Conservation (phyloP, 306 rosid genomes). For the Acacia confusa region DNA sequence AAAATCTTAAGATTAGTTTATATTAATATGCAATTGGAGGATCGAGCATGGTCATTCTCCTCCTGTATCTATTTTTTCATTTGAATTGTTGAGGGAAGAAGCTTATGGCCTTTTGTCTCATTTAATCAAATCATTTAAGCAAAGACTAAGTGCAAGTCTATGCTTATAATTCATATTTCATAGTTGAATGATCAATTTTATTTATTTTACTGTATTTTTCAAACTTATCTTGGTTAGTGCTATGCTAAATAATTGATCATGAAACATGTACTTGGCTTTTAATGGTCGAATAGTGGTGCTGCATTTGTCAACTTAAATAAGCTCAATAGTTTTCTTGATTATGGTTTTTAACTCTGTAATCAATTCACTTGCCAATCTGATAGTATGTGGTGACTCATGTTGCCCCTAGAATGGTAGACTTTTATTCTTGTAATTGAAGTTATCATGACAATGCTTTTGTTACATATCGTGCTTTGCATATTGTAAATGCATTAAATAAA, state of each 20-base stretch:
- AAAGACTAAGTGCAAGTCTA: background rate
- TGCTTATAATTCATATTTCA: background rate
- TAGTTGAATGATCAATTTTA: background rate
- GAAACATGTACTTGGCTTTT: background rate
- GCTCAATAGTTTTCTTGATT: background rate
- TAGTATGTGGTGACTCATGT: background rate
- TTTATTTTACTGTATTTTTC: background rate
- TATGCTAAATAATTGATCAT: background rate
- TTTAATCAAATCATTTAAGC: no score
- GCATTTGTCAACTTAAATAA: background rate
- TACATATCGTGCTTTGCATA: no score
- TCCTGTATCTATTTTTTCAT: no score
- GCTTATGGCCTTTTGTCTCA: no score
- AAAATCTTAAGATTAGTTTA: no score
- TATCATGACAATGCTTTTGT: constrained; percentile 92
- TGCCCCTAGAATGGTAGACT: constrained; percentile 3
- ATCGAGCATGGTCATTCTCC: no score
- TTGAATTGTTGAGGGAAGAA: no score
- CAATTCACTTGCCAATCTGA: background rate
- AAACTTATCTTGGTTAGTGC: background rate
- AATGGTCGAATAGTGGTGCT: background rate
- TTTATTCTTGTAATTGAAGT: constrained; percentile 46
- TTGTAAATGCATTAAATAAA: no score
- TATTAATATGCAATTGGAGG: no score
- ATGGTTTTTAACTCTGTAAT: background rate